Conservation (phyloP, 495 filamentous ascomycete genomes). For the Aspergillus sclerotioniger region DNA sequence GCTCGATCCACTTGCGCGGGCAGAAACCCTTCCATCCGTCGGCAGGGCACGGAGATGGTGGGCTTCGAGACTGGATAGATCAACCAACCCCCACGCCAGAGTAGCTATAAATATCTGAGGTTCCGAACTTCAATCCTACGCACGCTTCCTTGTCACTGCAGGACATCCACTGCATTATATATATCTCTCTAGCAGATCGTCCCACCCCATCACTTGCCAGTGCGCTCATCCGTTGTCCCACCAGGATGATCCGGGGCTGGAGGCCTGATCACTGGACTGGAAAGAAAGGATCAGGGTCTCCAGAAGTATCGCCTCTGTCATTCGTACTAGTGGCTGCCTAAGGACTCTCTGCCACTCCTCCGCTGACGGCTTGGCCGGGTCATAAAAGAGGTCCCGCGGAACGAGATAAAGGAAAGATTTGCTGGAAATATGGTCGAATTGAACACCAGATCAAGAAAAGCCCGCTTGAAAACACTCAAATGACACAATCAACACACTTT, state of each 20-base stretch:
- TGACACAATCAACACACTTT: conserved; percentile 25
- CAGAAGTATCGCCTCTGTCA: conserved; percentile 13
- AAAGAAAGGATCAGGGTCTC: not conserved
- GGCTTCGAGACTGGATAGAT: not conserved
- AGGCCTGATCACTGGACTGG: no score
- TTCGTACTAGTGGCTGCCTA: conserved; percentile 12
- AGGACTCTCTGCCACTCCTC: conserved; percentile 8
- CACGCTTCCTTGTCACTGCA: no score
- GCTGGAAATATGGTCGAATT: conserved; percentile 21
- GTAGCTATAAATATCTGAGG: not conserved
- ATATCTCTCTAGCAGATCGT: no score
- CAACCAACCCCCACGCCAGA: not conserved
- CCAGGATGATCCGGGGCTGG: no score
- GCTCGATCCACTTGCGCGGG: no score
- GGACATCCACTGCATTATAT: no score
- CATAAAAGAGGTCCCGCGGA: not conserved
- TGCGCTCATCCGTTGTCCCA: no score
- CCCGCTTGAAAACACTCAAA: conserved; percentile 28
- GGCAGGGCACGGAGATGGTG: no score
- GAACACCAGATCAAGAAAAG: conserved; percentile 22
- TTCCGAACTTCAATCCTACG: not conserved
- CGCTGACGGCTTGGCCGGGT: not conserved
- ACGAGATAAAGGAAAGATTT: conserved; percentile 9
- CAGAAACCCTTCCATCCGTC: no score
- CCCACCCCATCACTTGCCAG: no score